These are phyloP conservation scores for Suillus luteus DNA, from an alignment of 768 basidiomycete genomes.

Conservation along the genomic window DNA sequence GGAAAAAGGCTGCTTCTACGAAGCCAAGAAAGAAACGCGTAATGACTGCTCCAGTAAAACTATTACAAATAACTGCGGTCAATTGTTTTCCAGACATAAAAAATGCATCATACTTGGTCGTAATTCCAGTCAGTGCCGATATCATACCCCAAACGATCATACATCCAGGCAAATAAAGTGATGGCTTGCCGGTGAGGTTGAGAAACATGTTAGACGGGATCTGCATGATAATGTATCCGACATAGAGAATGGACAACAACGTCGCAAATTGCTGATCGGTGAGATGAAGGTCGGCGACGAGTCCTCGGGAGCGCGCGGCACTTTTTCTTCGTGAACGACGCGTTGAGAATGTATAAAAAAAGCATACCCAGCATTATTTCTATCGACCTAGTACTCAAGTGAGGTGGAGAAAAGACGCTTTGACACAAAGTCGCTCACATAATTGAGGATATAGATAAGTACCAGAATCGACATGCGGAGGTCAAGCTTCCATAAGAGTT, in stretches of 20 bases:
- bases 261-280: constrained; percentile 64
- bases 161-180: constrained; percentile 61
- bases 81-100: neutral
- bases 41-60: constrained; percentile 43
- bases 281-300: constrained; percentile 65
- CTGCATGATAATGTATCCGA: constrained; percentile 52
- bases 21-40: constrained; percentile 59
- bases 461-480: constrained; percentile 56
- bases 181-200: constrained; percentile 66
- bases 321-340: constrained; percentile 34
- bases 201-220: constrained; percentile 71
- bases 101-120: constrained; percentile 29
- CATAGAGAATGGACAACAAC: constrained; percentile 66
- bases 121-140: constrained; percentile 47
- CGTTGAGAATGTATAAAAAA: neutral
- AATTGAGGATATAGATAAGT: constrained; percentile 40
- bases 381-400: constrained; percentile 51
- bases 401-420: neutral
- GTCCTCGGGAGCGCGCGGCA: constrained; percentile 68
- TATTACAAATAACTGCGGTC: constrained; percentile 15
- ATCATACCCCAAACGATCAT: constrained; percentile 74
- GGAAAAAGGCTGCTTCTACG: constrained; percentile 51
- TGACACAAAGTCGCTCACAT: constrained; percentile 22
- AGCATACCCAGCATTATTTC: constrained; percentile 66
- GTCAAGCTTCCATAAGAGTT: constrained; percentile 57